A percentile compares a stretch with the other conserved stretches of the same genome.
Conservation (phyloP, 257 asterid species). For the Ajuga chamaepitys region DNA sequence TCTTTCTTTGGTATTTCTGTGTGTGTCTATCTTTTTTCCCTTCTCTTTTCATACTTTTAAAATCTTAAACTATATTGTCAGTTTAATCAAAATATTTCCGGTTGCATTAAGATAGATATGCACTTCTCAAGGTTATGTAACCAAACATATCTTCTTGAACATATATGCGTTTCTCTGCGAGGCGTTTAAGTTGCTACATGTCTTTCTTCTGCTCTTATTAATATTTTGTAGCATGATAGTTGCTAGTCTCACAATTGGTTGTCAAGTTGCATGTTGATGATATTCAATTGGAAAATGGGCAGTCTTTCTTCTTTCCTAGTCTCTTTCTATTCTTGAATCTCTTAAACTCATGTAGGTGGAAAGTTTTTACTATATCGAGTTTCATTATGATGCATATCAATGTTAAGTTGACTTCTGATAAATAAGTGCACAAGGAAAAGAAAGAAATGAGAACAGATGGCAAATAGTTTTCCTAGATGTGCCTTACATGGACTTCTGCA, state of each 20-base stretch:
- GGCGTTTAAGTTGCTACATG: neutral
- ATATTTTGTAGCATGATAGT: no score
- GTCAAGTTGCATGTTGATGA: neutral
- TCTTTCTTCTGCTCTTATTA: no score
- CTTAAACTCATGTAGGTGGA: neutral
- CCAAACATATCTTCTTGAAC: conserved; percentile 2
- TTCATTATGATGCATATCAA: neutral
- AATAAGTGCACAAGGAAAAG: neutral
- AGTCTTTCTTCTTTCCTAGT: neutral
- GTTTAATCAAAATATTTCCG: no score
- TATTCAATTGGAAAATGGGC: neutral
- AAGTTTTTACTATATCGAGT: neutral
- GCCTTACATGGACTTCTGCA: neutral
- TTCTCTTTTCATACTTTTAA: neutral
- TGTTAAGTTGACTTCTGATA: neutral
- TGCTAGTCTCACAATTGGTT: no score
- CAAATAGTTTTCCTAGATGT: neutral
- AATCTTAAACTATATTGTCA: no score
- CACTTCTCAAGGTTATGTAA: no score
- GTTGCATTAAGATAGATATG: neutral
- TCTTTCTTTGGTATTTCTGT: no score
- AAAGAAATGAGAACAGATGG: neutral
- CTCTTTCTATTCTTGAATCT: neutral
- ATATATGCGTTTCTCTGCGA: neutral
- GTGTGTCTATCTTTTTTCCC: neutral